Evolutionary conservation across 208 protist species (phyloP).

Genomic region (Trypanosoma congolense): DNA sequence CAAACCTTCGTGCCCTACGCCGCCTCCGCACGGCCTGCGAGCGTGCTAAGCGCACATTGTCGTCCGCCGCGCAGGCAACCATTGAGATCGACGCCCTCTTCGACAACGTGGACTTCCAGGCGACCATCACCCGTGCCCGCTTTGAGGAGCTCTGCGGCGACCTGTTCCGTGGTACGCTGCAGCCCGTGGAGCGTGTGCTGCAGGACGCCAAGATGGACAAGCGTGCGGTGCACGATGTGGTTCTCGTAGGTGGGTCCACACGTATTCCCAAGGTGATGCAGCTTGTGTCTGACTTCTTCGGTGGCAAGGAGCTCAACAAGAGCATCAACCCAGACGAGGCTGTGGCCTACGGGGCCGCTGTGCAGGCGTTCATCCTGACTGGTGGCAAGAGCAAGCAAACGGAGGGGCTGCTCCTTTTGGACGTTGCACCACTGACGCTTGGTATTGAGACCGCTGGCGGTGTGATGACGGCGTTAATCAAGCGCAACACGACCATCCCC

Average conservation of each 20-base stretch:
- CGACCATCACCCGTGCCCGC: constrained; percentile 94
- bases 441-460: constrained; percentile 92
- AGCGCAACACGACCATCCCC: constrained; percentile 83
- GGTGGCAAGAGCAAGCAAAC: constrained; percentile 61
- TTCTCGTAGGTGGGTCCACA: constrained; percentile 95
- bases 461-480: constrained; percentile 92
- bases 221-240: constrained; percentile 89
- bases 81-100: constrained; percentile 98
- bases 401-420: constrained; percentile 77
- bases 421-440: constrained; percentile 92
- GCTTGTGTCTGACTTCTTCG: constrained; percentile 93
- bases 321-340: constrained; percentile 93
- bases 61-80: constrained; percentile 79
- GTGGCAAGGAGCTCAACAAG: constrained; percentile 90
- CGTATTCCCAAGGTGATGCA: constrained; percentile 98
- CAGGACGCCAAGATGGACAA: constrained; percentile 88
- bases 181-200: constrained; percentile 84
- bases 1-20: constrained; percentile 59
- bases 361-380: constrained; percentile 94
- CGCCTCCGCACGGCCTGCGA: constrained; percentile 86
- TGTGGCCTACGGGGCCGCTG: constrained; percentile 92
- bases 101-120: constrained; percentile 97
- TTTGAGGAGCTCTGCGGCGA: constrained; percentile 97
- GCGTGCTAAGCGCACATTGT: constrained; percentile 97
- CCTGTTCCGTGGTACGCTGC: constrained; percentile 78